Evolutionary conservation across 345 rosid species (phyloP).

Genomic region (Turritis glabra): DNA sequence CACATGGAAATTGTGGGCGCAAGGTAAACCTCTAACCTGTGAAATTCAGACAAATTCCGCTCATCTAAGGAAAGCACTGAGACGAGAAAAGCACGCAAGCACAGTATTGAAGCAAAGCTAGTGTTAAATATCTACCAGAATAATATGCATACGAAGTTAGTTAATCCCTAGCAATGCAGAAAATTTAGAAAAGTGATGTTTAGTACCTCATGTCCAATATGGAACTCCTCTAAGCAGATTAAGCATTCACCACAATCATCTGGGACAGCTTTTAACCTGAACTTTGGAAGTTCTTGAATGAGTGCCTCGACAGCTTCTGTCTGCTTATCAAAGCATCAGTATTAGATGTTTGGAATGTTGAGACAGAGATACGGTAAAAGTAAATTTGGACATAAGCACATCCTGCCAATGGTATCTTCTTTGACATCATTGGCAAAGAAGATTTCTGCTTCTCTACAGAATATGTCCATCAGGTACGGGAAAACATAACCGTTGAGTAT

Average conservation of each 20-base stretch:
- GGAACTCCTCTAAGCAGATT: constrained; percentile 96
- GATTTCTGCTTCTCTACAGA: neutral
- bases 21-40: constrained; percentile 99
- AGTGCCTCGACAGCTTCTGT: constrained; percentile 98
- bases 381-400: constrained; percentile 7
- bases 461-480: neutral
- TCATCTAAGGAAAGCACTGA: constrained; percentile 3
- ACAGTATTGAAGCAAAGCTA: constrained; percentile 5
- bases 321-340: constrained; percentile 41
- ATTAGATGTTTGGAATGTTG: constrained; percentile 13
- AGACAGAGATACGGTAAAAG: neutral
- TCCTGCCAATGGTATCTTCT: neutral
- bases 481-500: neutral
- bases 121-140: neutral
- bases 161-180: neutral
- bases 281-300: constrained; percentile 96
- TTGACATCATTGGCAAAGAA: constrained; percentile 17
- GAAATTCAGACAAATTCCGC: constrained; percentile 1
- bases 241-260: constrained; percentile 98
- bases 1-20: constrained; percentile 98
- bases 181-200: neutral
- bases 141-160: neutral
- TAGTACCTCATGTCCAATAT: constrained; percentile 83
- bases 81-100: neutral
- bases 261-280: constrained; percentile 93